phyloP scores from a whole-genome alignment of 192 early-diverging fungal species.

The Spizellomyces punctatus region DNA sequence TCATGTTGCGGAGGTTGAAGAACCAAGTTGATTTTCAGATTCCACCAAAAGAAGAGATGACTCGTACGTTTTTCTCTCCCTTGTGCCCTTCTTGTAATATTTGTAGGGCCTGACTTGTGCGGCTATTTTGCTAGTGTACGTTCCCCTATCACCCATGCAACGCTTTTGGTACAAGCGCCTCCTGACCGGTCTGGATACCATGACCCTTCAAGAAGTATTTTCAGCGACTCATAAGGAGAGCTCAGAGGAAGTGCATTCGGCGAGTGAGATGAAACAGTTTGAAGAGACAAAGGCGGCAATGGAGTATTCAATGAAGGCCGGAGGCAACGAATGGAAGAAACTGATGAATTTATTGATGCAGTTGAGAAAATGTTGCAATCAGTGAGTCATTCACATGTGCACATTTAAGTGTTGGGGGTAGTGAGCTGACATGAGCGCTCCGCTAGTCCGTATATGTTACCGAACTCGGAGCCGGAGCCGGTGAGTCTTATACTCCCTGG shows the following conservation, averaged over 20 bases:
- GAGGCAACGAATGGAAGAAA: conserved; percentile 37
- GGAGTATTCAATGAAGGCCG: conserved; percentile 23
- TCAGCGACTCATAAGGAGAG: background rate
- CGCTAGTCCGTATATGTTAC: conserved; percentile 59
- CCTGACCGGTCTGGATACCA: conserved; percentile 39
- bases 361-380: conserved; percentile 80
- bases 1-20: conserved; percentile 49
- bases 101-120: background rate
- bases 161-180: conserved; percentile 50
- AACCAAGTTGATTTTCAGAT: conserved; percentile 44
- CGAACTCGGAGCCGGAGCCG: conserved; percentile 55
- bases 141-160: conserved; percentile 39
- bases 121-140: conserved; percentile 25
- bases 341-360: conserved; percentile 68
- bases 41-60: conserved; percentile 47
- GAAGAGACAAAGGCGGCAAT: conserved; percentile 13
- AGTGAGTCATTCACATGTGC: conserved; percentile 45
- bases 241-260: background rate
- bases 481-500: conserved; percentile 36
- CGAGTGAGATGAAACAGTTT: background rate
- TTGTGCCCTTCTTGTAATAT: background rate
- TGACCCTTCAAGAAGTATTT: conserved; percentile 41
- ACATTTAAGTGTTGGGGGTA: conserved; percentile 29
- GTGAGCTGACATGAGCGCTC: conserved; percentile 34
- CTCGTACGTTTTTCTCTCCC: conserved; percentile 15